Evolutionary conservation across 805 yeast genomes (phyloP).

Genomic region (Cyberlindnera mrakii): DNA sequence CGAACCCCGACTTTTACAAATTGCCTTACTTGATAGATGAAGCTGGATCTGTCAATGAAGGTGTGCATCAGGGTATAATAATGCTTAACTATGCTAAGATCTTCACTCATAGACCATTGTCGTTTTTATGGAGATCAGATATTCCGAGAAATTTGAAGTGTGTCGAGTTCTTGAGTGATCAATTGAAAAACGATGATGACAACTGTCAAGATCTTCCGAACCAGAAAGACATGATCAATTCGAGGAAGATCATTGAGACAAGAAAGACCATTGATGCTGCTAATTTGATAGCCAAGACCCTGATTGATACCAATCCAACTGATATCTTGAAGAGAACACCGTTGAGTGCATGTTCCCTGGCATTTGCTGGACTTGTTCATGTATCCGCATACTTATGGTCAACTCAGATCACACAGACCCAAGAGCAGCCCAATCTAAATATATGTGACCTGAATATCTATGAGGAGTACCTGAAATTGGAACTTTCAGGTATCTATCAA

Average conservation of each 20-base stretch:
- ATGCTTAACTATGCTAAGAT: constrained; percentile 46
- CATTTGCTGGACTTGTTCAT: constrained; percentile 47
- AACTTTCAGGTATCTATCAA: constrained; percentile 42
- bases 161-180: constrained; percentile 20
- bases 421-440: constrained; percentile 19
- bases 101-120: constrained; percentile 49
- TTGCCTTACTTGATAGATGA: constrained; percentile 37
- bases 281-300: constrained; percentile 38
- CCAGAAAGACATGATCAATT: constrained; percentile 30
- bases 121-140: constrained; percentile 46
- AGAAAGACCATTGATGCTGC: constrained; percentile 51
- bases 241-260: constrained; percentile 44
- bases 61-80: constrained; percentile 45
- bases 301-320: constrained; percentile 42
- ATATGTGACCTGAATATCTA: constrained; percentile 22
- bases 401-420: constrained; percentile 28
- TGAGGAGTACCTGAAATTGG: constrained; percentile 43
- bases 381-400: constrained; percentile 49
- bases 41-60: constrained; percentile 44
- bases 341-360: constrained; percentile 45
- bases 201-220: constrained; percentile 25
- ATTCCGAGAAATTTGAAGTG: constrained; percentile 36
- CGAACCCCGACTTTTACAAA: constrained; percentile 35
- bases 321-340: constrained; percentile 42
- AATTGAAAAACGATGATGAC: constrained; percentile 24